Evolutionary conservation across 2,329 filamentous ascomycete species (phyloP).

Genomic region (Fusarium subglutinans): DNA sequence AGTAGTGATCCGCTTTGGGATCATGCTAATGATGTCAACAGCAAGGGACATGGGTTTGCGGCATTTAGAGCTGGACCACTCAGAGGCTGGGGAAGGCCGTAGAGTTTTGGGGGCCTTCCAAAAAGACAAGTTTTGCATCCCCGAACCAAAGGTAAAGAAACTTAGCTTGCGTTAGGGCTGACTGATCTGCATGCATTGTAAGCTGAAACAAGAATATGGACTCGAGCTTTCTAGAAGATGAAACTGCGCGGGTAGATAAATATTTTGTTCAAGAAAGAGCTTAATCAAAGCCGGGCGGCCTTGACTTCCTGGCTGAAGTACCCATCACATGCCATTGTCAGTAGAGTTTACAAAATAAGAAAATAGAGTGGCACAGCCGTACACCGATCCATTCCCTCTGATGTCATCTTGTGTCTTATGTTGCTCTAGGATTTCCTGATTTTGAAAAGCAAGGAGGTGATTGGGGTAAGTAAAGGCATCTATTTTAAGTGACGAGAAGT

Average conservation of each 20-base stretch:
- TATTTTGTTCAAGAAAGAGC: neutral
- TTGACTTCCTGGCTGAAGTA: too few relatives aligned
- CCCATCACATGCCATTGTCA: too few relatives aligned
- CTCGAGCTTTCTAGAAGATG: fast-evolving
- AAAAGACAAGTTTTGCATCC: neutral
- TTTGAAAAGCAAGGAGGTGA: fast-evolving
- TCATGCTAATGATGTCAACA: neutral
- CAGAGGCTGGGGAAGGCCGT: too few relatives aligned
- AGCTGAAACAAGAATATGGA: neutral
- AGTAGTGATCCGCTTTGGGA: neutral
- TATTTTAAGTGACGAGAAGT: neutral
- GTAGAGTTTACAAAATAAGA: neutral
- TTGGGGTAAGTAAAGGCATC: too few relatives aligned
- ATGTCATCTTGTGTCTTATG: neutral
- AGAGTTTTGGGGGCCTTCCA: neutral
- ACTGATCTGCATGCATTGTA: neutral
- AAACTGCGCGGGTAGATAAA: too few relatives aligned
- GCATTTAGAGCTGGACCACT: neutral
- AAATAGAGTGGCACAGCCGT: neutral
- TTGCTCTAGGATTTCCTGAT: fast-evolving
- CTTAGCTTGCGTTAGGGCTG: neutral
- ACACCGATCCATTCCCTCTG: too few relatives aligned
- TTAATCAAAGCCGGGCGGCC: fast-evolving
- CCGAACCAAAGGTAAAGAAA: neutral
- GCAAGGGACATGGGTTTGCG: neutral